Percentiles rank a stretch among this genome's conserved stretches.
Evolutionary conservation across 768 basidiomycete species (phyloP).

Genomic region (Xerocomellus amylosporus): DNA sequence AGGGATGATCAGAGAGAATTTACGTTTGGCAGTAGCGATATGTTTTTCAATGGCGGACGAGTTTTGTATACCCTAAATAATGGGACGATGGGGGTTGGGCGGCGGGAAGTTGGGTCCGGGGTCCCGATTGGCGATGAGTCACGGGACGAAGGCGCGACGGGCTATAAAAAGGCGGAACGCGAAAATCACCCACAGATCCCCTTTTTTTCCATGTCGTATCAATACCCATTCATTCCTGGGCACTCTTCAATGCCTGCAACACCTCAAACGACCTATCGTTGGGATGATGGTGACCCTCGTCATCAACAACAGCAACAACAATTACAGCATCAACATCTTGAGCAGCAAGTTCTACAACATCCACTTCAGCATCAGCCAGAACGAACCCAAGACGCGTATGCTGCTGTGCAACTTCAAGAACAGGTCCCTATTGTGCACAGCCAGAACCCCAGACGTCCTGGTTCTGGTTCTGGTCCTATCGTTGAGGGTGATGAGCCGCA

Average conservation of each 20-base stretch:
- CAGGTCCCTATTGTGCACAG: slow-evolving; percentile 31
- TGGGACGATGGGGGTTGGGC: neutral
- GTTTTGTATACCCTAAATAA: neutral
- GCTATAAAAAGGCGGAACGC: slow-evolving; percentile 33
- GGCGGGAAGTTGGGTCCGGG: slow-evolving; percentile 14
- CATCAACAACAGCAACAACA: slow-evolving; percentile 22
- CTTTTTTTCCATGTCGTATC: slow-evolving; percentile 47
- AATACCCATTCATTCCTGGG: slow-evolving; percentile 45
- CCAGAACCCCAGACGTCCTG: slow-evolving; percentile 21
- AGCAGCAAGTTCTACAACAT: slow-evolving; percentile 41
- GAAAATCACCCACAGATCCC: slow-evolving; percentile 18
- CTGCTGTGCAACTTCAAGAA: slow-evolving; percentile 26
- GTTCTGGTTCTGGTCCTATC: slow-evolving; percentile 20
- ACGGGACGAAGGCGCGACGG: slow-evolving; percentile 9
- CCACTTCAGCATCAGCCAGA: slow-evolving; percentile 36
- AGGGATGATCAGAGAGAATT: no score
- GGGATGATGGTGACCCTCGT: slow-evolving; percentile 39
- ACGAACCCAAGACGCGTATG: slow-evolving; percentile 23
- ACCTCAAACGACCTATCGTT: slow-evolving; percentile 41
- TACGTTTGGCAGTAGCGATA: no score
- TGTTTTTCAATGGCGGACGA: no score
- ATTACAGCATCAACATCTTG: slow-evolving; percentile 28
- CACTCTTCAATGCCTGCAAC: slow-evolving; percentile 49
- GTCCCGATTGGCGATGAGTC: slow-evolving; percentile 25
- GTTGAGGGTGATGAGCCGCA: slow-evolving; percentile 25